A percentile compares a stretch with the other conserved stretches of the same genome.
Conservation (phyloP, 2,329 filamentous ascomycete genomes). For the Lecanicillium sp. region DNA sequence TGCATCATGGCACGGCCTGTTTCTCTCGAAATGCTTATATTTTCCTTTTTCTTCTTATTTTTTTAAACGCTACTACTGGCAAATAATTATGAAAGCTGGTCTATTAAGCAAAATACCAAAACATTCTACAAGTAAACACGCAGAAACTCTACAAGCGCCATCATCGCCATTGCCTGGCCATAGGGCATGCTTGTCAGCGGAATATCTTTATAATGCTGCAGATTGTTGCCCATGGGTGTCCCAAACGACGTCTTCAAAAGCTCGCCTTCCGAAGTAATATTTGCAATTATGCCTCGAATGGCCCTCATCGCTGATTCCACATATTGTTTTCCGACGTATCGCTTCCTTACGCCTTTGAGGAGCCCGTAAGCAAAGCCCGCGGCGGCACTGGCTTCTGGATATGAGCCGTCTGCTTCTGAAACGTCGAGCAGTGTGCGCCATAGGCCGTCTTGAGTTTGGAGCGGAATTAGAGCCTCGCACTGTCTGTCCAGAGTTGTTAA, state of each 20-base stretch:
- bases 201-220: conserved; percentile 74
- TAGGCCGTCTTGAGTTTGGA: conserved; percentile 55
- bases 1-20: too few species aligned
- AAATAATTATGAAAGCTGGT: too few species aligned
- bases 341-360: conserved; percentile 62
- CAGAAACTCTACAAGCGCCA: conserved; percentile 68
- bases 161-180: conserved; percentile 77
- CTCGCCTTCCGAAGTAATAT: conserved; percentile 60
- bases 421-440: conserved; percentile 71
- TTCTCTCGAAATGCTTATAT: too few species aligned
- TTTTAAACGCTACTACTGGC: too few species aligned
- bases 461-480: conserved; percentile 50
- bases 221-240: conserved; percentile 63
- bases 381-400: conserved; percentile 68
- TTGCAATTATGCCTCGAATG: conserved; percentile 56
- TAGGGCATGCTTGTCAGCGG: conserved; percentile 74
- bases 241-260: conserved; percentile 69
- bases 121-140: conserved; percentile 31
- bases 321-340: conserved; percentile 58
- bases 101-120: neutral
- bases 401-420: conserved; percentile 57
- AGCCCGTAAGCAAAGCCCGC: conserved; percentile 77
- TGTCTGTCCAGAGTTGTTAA: conserved; percentile 60
- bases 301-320: conserved; percentile 55
- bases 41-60: too few species aligned